Conservation (phyloP, 805 yeast genomes). For the Myxozyma udenii region DNA sequence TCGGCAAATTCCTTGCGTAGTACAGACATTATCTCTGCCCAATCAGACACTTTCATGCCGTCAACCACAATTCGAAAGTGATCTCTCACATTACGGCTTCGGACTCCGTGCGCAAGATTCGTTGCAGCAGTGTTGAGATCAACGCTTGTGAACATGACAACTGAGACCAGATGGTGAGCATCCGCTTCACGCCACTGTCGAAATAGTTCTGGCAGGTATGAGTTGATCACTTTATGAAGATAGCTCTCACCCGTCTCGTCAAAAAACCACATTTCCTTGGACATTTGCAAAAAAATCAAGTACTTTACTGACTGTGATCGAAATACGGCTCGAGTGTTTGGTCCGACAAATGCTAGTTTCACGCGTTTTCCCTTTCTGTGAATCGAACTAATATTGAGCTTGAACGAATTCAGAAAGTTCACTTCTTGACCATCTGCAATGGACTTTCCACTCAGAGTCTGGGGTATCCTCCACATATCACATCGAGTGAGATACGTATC, state of each 20-base stretch:
- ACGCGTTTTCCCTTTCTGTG: constrained; percentile 34
- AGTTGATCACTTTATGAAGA: constrained; percentile 87
- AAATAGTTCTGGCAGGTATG: constrained; percentile 86
- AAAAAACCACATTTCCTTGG: constrained; percentile 97
- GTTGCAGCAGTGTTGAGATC: constrained; percentile 17
- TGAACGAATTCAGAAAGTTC: constrained; percentile 58
- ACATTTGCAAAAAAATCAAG: constrained; percentile 78
- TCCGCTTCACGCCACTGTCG: constrained; percentile 81
- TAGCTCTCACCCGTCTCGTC: constrained; percentile 94
- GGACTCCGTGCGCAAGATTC: constrained; percentile 62
- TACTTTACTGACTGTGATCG: constrained; percentile 88
- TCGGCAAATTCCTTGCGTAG: constrained; percentile 79
- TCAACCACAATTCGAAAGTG: constrained; percentile 93
- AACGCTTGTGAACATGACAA: constrained; percentile 80
- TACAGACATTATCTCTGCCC: constrained; percentile 90
- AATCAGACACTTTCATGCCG: constrained; percentile 80
- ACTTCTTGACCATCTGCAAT: constrained; percentile 64
- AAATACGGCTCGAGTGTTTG: constrained; percentile 70
- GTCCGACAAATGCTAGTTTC: constrained; percentile 22
- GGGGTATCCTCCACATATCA: constrained; percentile 85
- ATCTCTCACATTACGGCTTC: constrained; percentile 65
- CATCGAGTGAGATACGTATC: constrained; percentile 83
- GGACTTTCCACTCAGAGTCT: constrained; percentile 59
- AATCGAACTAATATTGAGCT: constrained; percentile 59
- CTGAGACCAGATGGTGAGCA: constrained; percentile 87